Base-by-base conservation (phyloP, 805 yeast species). In the Brettanomyces sp. region DNA sequence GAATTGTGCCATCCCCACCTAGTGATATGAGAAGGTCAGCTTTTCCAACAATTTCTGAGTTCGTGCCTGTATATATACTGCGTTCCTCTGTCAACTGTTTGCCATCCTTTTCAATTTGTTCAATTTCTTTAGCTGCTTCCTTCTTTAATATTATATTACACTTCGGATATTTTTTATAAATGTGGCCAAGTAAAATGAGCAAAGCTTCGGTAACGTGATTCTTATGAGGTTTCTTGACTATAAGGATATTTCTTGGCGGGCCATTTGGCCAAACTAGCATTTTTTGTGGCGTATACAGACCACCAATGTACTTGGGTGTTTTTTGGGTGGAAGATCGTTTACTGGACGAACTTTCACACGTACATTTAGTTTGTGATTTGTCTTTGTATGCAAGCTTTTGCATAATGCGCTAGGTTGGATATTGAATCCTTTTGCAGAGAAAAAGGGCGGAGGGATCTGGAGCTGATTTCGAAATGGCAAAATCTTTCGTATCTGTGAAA, bases 1-100 rank as follows among this genome's bases (percentile, higher is more conserved):
- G 63, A 46, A 88, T 87, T 0, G 97, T 90, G 4, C 98, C 98
- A 63, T 90, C 98, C 18, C 98, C 98, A n/a, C 98, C 98, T 36
- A 90, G 64, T 0, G 96, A 85, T 7, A 90, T 89, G 36, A 90
- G 66, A 39, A 90, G 62, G 58, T 90, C 98, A 0, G 95, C 77
- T 54, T 80, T 85, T 9, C 68, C 55, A 1, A 78, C 72, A 39
- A 88, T 77, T 8, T 80, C 83, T 9, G 68, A 64, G 14, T 63
- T 62, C 3, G 74, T 55, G 0, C 95, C 93, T 0, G 90, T 76
- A 56, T 71, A 79, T 5, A 66, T 54, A 53, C 64, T 73, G 7
- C 33, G 14, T 25, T 18, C 30, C 11, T 23, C 12, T 58, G 48
- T 47, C 32, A 14, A 9, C 11, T 39, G 42, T 22, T 24, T 34